Base-by-base conservation (phyloP, 2,329 filamentous ascomycete genomes). In the Boeremia lycopersici region DNA sequence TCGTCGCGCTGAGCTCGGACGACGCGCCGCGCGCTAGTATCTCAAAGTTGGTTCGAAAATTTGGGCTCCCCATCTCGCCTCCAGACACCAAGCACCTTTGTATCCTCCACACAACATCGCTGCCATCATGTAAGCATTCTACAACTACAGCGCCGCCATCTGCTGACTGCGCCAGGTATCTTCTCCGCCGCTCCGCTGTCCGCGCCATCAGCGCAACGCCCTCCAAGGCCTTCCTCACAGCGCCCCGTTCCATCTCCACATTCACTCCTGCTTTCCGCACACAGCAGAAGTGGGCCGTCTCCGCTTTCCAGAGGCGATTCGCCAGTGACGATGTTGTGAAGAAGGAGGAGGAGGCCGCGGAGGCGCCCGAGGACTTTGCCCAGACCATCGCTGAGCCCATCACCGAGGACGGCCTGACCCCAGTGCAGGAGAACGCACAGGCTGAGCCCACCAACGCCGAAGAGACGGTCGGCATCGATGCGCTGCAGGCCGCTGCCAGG, bases 151-250 rank as follows among this genome's bases (percentile, higher is more conserved):
- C 19, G 6, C 12, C 13, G 9, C 13, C 41, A 19, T 5, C 33
- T 48, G 29, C 57, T 65, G 25, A 64, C 43, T 13, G n/a, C 17
- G n/a, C 31, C 60, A 87, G 84, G 84, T 82, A 80, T 75, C 77
- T 78, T 61, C 76, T 88, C 63, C 83, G 84, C 57, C 83, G 82
- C 67, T 77, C 81, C 61, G 83, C 84, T 63, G 76, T 80, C 67
- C 82, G 84, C 67, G 79, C 84, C 43, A 65, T 85, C 53, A 75
- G 79, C 34, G 75, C 79, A 23, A 75, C 79, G 30, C 75, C 78
- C 46, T 76, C 80, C 30, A 65, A 74, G 57, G 76, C 78, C 40
- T 69, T 77, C 61, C 62, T 79, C 56, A 73, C 74, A 34, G 79
- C 75, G 61, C 74, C 72, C 40, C 73, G 73, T 31, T 71, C 68